Evolutionary conservation across 2,329 filamentous ascomycete species (phyloP), one percentile per base, ranked within the genome.

Genomic region (Stemphylium beticola): DNA sequence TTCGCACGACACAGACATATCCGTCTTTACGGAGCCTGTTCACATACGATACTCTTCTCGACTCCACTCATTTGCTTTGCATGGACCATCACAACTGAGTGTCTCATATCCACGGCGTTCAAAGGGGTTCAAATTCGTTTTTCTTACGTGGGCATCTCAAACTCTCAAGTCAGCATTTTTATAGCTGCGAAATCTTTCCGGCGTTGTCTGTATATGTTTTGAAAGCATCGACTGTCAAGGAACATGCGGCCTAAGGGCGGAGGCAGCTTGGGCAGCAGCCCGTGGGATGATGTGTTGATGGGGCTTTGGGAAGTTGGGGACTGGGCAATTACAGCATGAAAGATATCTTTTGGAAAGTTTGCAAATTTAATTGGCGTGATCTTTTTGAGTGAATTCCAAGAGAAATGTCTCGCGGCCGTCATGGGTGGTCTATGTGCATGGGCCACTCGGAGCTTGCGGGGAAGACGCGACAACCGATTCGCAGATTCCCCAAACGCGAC

Each of bases 51-150:
- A 55, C 26, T 34, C 39, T 48, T 69, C 68, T 62, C 61, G 58
- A 51, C 58, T 66, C 59, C 71, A 69, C 68, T 73, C 68, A 53
- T 74, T 74, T 50, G 54, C 38, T 50, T 49, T 43, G 8, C 39
- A 53, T 42, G 48, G 52, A 61, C 47, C 55, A 57, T 65, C 63
- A 65, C 47, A 53, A 37, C 58, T 49, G 45, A 58, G 54, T 45
- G 37, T 51, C 53, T 58, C 45, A 59, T 52, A 44, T 55, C 54
- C 62, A 44, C 51, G 65, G 65, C 64, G 65, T 66, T 68, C 36
- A 22, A 49, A 51, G 48, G 56, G 42, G 51, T 61, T 20, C 40
- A 41, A 53, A 18, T 49, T 44, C 36, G 38, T 60, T 31, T 41
- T 31, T 57, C 32, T 33, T 24, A 41, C 31, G 17, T 38, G 32